These are phyloP conservation scores for Pyronema domesticum DNA, from an alignment of 495 filamentous ascomycete genomes.

Conservation along the genomic window DNA sequence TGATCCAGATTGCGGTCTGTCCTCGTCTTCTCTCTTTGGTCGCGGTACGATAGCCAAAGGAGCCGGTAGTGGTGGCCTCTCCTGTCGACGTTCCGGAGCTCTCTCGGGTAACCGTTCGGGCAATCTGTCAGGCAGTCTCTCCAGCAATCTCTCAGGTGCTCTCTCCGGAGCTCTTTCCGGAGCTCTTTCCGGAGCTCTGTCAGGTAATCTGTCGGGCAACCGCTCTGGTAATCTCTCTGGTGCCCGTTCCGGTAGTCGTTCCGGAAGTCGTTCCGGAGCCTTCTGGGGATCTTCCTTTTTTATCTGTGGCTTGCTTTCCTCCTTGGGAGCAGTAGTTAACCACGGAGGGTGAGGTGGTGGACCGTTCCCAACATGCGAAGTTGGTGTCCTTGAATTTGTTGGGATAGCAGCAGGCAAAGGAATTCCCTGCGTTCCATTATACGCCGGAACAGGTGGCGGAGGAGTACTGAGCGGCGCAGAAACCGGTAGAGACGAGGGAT, in stretches of 20 bases:
- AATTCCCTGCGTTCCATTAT: constrained; percentile 9
- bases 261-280: not conserved
- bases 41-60: not conserved
- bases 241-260: not conserved
- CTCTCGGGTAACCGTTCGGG: too few relatives aligned
- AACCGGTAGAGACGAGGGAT: constrained; percentile 2
- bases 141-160: too few relatives aligned
- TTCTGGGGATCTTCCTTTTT: not conserved
- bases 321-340: constrained; percentile 7
- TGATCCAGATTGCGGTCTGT: constrained; percentile 15
- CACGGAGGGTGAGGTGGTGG: constrained; percentile 6
- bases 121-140: too few relatives aligned
- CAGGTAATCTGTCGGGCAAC: too few relatives aligned
- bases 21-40: constrained; percentile 9
- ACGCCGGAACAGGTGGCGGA: constrained; percentile 15
- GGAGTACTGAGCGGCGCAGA: constrained; percentile 11
- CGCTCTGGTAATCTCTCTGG: not conserved
- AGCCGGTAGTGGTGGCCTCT: not conserved
- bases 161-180: too few relatives aligned
- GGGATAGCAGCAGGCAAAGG: not conserved
- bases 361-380: constrained; percentile 2
- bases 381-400: not conserved
- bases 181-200: too few relatives aligned
- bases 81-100: not conserved
- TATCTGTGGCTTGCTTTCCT: constrained; percentile 4